Conservation (phyloP, 495 filamentous ascomycete genomes). For the Aspergillus bridgeri region DNA sequence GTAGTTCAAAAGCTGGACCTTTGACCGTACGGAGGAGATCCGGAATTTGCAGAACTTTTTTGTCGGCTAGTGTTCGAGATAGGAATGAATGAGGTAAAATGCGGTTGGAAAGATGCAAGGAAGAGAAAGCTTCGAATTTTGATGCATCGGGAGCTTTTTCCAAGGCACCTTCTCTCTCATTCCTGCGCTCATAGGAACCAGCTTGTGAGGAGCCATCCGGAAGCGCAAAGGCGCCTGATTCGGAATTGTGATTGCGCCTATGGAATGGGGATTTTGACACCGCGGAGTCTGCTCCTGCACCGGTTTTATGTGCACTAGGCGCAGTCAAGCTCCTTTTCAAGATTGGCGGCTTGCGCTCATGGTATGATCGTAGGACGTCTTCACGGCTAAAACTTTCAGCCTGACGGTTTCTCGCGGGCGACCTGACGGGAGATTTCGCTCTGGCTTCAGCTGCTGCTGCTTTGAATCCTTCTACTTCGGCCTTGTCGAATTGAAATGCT, state of each 20-base stretch:
- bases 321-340: constrained; percentile 53
- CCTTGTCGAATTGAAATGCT: constrained; percentile 65
- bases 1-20: constrained; percentile 78
- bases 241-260: constrained; percentile 26
- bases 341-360: constrained; percentile 23
- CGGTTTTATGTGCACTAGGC: constrained; percentile 36
- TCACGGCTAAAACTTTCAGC: constrained; percentile 56
- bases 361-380: constrained; percentile 55
- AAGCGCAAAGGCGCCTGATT: constrained; percentile 27
- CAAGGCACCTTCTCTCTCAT: constrained; percentile 8
- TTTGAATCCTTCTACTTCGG: constrained; percentile 65
- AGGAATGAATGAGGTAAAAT: constrained; percentile 79
- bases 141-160: constrained; percentile 37
- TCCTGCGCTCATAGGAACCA: constrained; percentile 9
- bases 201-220: constrained; percentile 12
- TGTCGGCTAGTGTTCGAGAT: constrained; percentile 68
- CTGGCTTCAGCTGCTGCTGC: constrained; percentile 49
- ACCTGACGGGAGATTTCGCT: constrained; percentile 23
- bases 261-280: constrained; percentile 22
- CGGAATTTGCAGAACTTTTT: constrained; percentile 74
- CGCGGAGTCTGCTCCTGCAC: constrained; percentile 11
- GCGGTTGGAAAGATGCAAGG: constrained; percentile 78
- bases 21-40: constrained; percentile 79
- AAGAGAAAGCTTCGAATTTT: constrained; percentile 80
- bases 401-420: constrained; percentile 45